Conservation (phyloP, 1,284 basidiomycete species). For the Moesziomyces sp. region DNA sequence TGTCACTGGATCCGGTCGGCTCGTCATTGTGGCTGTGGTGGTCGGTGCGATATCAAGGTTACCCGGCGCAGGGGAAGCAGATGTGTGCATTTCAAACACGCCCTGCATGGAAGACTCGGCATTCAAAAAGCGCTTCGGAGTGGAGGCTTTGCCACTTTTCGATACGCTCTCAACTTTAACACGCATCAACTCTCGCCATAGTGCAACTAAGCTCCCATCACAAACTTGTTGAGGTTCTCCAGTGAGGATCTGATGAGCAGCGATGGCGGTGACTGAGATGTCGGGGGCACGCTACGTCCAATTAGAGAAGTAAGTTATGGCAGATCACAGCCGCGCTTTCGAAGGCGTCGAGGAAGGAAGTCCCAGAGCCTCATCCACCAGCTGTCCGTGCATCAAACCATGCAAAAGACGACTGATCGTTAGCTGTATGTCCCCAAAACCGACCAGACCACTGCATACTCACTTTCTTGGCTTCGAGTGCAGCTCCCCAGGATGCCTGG, state of each 20-base stretch:
- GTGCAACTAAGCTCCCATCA: too few relatives aligned
- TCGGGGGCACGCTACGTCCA: too few relatives aligned
- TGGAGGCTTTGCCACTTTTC: neutral
- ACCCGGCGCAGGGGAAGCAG: neutral
- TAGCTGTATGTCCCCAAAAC: neutral
- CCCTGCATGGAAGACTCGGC: neutral
- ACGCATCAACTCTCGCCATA: neutral
- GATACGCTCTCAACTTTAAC: neutral
- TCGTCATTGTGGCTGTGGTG: neutral
- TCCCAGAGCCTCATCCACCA: conserved; percentile 27
- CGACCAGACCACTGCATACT: neutral
- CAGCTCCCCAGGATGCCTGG: conserved; percentile 61
- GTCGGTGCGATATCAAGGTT: neutral
- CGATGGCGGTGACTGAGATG: too few relatives aligned
- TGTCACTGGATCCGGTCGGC: conserved; percentile 35
- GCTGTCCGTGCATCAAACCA: conserved; percentile 3
- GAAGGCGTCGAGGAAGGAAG: neutral
- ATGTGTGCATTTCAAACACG: neutral
- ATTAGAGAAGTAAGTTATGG: neutral
- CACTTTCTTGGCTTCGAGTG: conserved; percentile 41
- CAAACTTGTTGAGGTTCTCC: too few relatives aligned
- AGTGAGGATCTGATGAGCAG: too few relatives aligned
- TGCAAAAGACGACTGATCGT: neutral
- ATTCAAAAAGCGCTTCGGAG: neutral
- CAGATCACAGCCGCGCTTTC: neutral